Base-by-base conservation (phyloP, 495 filamentous ascomycete genomes). In the Xylaria sp. region DNA sequence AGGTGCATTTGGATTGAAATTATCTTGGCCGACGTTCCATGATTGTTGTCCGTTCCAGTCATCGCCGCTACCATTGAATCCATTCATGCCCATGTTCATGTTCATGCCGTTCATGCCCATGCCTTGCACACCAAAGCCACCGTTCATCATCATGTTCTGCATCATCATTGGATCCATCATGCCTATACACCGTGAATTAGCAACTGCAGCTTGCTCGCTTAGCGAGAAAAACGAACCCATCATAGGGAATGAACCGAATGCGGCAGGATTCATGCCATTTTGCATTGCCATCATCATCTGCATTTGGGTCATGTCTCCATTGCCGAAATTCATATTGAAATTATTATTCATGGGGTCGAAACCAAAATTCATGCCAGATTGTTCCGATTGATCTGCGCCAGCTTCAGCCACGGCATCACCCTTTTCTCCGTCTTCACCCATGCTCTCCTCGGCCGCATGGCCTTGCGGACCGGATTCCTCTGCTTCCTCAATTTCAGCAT, bases 91-190 rank as follows among this genome's bases (percentile, higher is more conserved):
- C 93, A 96, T 94, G 81, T 91, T 92, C 88, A 91, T 93, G 85
- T 90, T 92, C 93, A 94, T 94, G 68, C 91, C 91, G 88, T 90
- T 91, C 91, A 95, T 95, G 88, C 91, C 93, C 92, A 94, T 94
- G 85, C 90, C 90, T 80, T 88, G 88, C 78, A 87, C 86, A 76
- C 90, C 90, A 83, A 90, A 95, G 70, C 91, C 93, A 81, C 92
- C 91, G 78, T 82, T 88, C 85, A 88, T 87, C 88, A 92, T 93
- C 91, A 97, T 95, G 80, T 88, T 90, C 82, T 96, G 92, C 88
- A 93, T 93, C 83, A 86, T 85, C 92, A 95, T 95, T 75, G 92
- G 93, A 85, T 94, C 93, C 92, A 97, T 94, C 90, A 95, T 93
- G 77, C 89, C 90, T 72, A 89, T 84, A 75, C 72, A 74, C 71